Conservation (phyloP, 1,284 basidiomycete species). For the Cerioporus squamosus region DNA sequence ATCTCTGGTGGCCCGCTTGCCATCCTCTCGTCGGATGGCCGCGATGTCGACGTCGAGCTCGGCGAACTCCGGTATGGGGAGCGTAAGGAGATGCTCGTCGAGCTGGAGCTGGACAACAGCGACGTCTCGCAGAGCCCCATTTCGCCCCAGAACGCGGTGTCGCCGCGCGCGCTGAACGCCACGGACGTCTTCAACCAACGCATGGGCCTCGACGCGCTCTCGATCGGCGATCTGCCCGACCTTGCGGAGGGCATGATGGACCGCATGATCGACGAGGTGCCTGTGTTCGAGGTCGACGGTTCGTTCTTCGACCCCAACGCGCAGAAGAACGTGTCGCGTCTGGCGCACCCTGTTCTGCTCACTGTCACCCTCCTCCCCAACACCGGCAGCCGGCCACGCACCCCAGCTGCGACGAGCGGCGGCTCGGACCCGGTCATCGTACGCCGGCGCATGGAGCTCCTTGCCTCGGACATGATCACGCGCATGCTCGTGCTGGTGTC, state of each 20-base stretch:
- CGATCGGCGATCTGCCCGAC: conserved; percentile 71
- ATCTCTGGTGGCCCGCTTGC: conserved; percentile 85
- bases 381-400: conserved; percentile 41
- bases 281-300: conserved; percentile 90
- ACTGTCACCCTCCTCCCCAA: conserved; percentile 85
- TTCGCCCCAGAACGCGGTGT: conserved; percentile 26
- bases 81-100: conserved; percentile 91
- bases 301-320: conserved; percentile 90
- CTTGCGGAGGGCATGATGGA: conserved; percentile 88
- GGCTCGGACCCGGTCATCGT: conserved; percentile 86
- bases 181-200: conserved; percentile 83
- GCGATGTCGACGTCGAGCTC: conserved; percentile 95
- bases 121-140: conserved; percentile 46
- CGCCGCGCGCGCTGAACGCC: conserved; percentile 57
- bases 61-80: conserved; percentile 92
- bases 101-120: conserved; percentile 86
- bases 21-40: conserved; percentile 86
- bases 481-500: conserved; percentile 89
- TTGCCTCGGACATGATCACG: conserved; percentile 94
- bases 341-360: conserved; percentile 87
- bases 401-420: conserved; percentile 45
- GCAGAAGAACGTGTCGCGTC: conserved; percentile 78
- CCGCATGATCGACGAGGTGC: conserved; percentile 91
- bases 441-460: conserved; percentile 90
- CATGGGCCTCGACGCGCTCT: conserved; percentile 76